Percentiles rank a stretch among this genome's conserved stretches.
Conservation (phyloP, 2,329 filamentous ascomycete genomes). For the Calonectria pauciramosa region DNA sequence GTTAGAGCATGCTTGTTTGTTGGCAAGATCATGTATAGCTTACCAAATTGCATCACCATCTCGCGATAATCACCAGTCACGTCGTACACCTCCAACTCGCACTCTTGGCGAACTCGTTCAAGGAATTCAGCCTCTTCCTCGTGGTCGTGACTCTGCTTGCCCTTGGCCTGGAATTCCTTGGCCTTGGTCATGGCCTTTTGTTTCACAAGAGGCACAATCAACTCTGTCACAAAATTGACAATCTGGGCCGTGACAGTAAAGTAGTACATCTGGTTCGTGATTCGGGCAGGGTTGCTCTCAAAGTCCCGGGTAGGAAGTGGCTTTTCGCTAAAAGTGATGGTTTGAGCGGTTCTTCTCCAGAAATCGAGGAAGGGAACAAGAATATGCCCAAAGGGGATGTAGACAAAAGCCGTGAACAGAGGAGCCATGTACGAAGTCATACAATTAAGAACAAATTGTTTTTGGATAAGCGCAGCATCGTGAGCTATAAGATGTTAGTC, state of each 20-base stretch:
- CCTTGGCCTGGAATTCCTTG: slow-evolving; percentile 78
- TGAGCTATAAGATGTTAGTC: slow-evolving; percentile 66
- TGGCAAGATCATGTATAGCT: slow-evolving; percentile 36
- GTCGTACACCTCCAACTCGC: slow-evolving; percentile 86
- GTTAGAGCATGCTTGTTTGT: slow-evolving; percentile 19
- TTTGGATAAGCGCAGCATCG: slow-evolving; percentile 86
- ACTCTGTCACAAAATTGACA: slow-evolving; percentile 87
- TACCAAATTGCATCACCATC: slow-evolving; percentile 87
- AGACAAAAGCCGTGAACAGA: slow-evolving; percentile 94
- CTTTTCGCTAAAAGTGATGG: slow-evolving; percentile 82
- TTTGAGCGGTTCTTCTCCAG: slow-evolving; percentile 80
- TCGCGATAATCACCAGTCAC: slow-evolving; percentile 92
- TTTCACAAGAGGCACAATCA: slow-evolving; percentile 88
- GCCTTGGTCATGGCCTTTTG: slow-evolving; percentile 83
- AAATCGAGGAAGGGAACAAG: slow-evolving; percentile 90
- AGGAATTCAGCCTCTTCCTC: slow-evolving; percentile 87
- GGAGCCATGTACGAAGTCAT: slow-evolving; percentile 95
- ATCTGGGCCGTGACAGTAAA: slow-evolving; percentile 95
- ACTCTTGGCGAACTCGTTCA: slow-evolving; percentile 84
- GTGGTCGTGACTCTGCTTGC: slow-evolving; percentile 71
- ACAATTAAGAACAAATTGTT: slow-evolving; percentile 96
- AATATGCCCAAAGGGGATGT: slow-evolving; percentile 89
- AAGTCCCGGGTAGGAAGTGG: slow-evolving; percentile 77
- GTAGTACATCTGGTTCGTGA: slow-evolving; percentile 94
- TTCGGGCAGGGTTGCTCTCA: slow-evolving; percentile 83